A percentile compares a stretch with the other conserved stretches of the same genome.
Evolutionary conservation across 139 green algal species (phyloP).

Genomic region (Coccomyxa sp.): DNA sequence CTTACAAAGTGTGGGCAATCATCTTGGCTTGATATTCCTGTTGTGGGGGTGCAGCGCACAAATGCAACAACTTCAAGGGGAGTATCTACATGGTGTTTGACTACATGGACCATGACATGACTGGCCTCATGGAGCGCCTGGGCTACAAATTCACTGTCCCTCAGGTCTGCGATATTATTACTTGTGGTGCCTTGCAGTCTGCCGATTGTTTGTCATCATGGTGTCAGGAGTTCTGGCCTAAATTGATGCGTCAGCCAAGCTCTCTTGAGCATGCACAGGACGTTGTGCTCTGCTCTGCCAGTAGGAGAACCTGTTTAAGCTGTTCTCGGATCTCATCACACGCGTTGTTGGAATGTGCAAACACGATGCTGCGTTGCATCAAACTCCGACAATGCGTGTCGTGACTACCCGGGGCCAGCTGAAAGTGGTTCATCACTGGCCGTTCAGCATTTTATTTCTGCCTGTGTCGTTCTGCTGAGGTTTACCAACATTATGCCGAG

Average conservation of each 20-base stretch:
- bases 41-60: conserved; percentile 42
- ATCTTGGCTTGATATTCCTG: not conserved
- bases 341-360: too few species aligned
- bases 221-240: not conserved
- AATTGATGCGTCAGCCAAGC: not conserved
- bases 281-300: too few species aligned
- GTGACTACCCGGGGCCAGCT: too few species aligned
- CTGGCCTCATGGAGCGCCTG: conserved; percentile 80
- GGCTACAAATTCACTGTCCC: conserved; percentile 60
- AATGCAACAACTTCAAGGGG: conserved; percentile 85
- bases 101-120: conserved; percentile 98
- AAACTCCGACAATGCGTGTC: too few species aligned
- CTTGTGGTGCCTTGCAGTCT: not conserved
- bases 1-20: too few species aligned
- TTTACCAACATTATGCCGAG: too few species aligned
- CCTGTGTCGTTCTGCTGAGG: too few species aligned
- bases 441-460: too few species aligned
- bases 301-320: too few species aligned
- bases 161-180: conserved; percentile 36
- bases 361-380: too few species aligned
- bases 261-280: not conserved
- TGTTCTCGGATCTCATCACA: too few species aligned
- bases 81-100: conserved; percentile 99
- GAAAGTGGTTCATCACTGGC: too few species aligned
- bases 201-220: not conserved